Conservation (phyloP, 2,329 filamentous ascomycete species). For the Zymoseptoria brevis region DNA sequence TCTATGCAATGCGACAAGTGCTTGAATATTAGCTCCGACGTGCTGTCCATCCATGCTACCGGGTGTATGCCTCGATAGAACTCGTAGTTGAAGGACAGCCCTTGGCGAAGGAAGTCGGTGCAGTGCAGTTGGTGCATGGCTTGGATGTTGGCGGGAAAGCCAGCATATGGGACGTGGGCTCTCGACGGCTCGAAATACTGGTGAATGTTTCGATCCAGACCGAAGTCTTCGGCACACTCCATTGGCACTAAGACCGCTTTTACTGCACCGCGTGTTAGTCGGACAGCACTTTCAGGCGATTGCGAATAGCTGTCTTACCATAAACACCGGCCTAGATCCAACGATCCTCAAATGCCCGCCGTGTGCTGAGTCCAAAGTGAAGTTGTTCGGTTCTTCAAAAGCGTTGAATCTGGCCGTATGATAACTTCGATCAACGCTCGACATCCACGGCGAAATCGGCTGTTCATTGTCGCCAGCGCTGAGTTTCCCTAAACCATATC, state of each 20-base stretch:
- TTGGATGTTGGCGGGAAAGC: neutral
- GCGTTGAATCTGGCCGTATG: neutral
- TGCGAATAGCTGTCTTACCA: neutral
- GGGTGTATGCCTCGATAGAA: neutral
- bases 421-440: neutral
- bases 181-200: neutral
- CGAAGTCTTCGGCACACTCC: neutral
- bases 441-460: neutral
- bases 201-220: neutral
- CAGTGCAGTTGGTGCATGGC: neutral
- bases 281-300: neutral
- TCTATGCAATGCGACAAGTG: neutral
- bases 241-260: neutral
- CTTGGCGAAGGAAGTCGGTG: conserved; percentile 3
- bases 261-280: neutral
- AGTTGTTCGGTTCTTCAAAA: no score
- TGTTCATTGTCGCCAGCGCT: neutral
- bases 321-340: no score
- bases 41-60: neutral
- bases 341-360: no score
- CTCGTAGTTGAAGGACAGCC: neutral
- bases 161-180: neutral
- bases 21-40: neutral
- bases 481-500: no score
- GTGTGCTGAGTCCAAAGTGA: no score